Evolutionary conservation across 1,284 basidiomycete genomes (phyloP), one percentile per base, ranked within the genome.

Genomic region (Neonothopanus nambi): DNA sequence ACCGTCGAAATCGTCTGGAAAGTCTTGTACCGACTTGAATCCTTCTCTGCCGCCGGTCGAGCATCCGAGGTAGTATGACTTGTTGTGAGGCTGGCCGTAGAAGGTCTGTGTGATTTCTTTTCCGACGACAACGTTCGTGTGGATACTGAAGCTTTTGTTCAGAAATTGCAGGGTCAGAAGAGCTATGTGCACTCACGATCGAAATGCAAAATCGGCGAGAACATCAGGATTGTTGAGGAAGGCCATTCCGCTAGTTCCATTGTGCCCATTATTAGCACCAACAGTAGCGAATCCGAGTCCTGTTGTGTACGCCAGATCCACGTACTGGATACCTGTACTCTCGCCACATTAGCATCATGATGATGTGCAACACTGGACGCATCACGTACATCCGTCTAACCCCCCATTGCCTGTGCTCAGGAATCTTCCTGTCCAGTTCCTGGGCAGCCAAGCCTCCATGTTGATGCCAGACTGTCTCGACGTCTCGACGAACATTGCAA

Each of bases 21-120:
- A n/a, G n/a, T n/a, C n/a, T n/a, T n/a, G n/a, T n/a, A n/a, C n/a
- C n/a, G n/a, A n/a, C n/a, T n/a, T n/a, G n/a, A n/a, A n/a, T n/a
- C n/a, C n/a, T n/a, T n/a, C n/a, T n/a, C n/a, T n/a, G n/a, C n/a
- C n/a, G n/a, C n/a, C n/a, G n/a, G n/a, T n/a, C n/a, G n/a, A n/a
- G n/a, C n/a, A n/a, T n/a, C n/a, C n/a, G n/a, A n/a, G n/a, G n/a
- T n/a, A n/a, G n/a, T n/a, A n/a, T n/a, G n/a, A n/a, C n/a, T n/a
- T n/a, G n/a, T n/a, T 50, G 12, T 49, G 51, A 3, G 48, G 36
- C 1, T 18, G 9, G 30, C 56, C 56, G 41, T 58, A 61, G 48
- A 57, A 59, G 2, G 24, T 26, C 5, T 56, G 18, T 20, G 55
- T 46, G 37, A 61, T 48, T 21, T 59, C 43, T 41, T 61, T 61